These are phyloP conservation scores for Licmophora abbreviata DNA, from an alignment of 108 stramenopile genomes.

Conservation along the genomic window DNA sequence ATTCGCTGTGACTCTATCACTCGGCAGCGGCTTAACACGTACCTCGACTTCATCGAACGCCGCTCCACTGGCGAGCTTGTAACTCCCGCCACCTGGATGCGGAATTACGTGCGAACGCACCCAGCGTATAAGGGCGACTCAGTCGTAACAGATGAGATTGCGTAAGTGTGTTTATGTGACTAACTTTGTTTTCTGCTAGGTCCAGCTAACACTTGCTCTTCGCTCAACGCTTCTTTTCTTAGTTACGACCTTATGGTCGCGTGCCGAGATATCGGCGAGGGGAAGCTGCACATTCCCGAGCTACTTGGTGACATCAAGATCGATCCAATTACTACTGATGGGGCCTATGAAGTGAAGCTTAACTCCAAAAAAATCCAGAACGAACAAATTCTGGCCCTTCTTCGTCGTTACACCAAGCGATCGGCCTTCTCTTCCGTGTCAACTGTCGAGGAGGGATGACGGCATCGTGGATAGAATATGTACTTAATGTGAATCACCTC, in stretches of 20 bases:
- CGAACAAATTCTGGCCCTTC: conserved; percentile 45
- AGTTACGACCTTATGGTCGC: conserved; percentile 80
- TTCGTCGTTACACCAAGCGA: conserved; percentile 50
- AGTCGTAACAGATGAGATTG: conserved; percentile 85
- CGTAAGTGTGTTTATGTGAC: conserved; percentile 33
- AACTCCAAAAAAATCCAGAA: conserved; percentile 62
- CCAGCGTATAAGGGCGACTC: conserved; percentile 93
- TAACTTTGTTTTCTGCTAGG: not conserved
- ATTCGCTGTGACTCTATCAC: conserved; percentile 85
- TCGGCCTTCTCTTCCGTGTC: conserved; percentile 12
- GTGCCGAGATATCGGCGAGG: conserved; percentile 82
- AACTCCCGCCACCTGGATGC: conserved; percentile 94
- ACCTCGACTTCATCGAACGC: conserved; percentile 80
- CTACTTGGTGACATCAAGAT: conserved; percentile 66
- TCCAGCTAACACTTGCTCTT: not conserved
- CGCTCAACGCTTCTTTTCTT: not conserved
- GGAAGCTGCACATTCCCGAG: conserved; percentile 67
- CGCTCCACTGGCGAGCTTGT: conserved; percentile 87
- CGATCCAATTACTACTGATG: conserved; percentile 61
- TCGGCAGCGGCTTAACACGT: conserved; percentile 55
- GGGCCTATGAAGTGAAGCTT: conserved; percentile 77
- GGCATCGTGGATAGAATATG: not conserved
- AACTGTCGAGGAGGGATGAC: not conserved
- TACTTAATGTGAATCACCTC: too few relatives aligned
- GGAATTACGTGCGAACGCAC: conserved; percentile 86